Conservation (phyloP, 2,329 filamentous ascomycete genomes). For the Xylariales sp. region DNA sequence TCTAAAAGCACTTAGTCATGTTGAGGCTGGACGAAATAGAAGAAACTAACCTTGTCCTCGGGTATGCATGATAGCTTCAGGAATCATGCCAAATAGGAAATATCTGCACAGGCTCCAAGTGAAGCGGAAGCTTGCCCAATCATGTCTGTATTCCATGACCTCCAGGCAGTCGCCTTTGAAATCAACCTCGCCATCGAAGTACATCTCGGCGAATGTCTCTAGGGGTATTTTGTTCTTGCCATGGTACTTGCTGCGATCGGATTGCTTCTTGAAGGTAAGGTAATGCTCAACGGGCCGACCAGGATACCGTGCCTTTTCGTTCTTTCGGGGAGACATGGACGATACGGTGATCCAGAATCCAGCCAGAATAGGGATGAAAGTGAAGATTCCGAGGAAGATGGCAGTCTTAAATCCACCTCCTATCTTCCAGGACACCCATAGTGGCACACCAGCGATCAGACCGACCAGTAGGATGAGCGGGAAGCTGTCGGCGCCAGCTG, state of each 20-base stretch:
- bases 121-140: constrained; percentile 95
- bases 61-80: constrained; percentile 89
- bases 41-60: constrained; percentile 67
- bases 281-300: constrained; percentile 89
- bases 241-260: constrained; percentile 61
- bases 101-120: constrained; percentile 80
- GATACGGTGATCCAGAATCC: constrained; percentile 80
- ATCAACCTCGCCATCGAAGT: constrained; percentile 90
- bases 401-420: constrained; percentile 83
- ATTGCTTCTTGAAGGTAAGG: constrained; percentile 70
- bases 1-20: constrained; percentile 44
- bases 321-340: constrained; percentile 78
- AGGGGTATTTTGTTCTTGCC: constrained; percentile 79
- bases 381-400: constrained; percentile 78
- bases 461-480: constrained; percentile 73
- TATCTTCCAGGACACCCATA: constrained; percentile 77
- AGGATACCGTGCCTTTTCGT: constrained; percentile 84
- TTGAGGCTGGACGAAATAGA: background rate
- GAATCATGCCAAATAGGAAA: constrained; percentile 82
- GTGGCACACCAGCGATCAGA: constrained; percentile 66
- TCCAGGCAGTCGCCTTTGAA: constrained; percentile 93
- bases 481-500: constrained; percentile 78
- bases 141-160: constrained; percentile 87
- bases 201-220: constrained; percentile 96
- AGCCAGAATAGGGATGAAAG: constrained; percentile 72